Conservation (phyloP, 371 early-diverging fungal genomes). For the Mortierella sp. region DNA sequence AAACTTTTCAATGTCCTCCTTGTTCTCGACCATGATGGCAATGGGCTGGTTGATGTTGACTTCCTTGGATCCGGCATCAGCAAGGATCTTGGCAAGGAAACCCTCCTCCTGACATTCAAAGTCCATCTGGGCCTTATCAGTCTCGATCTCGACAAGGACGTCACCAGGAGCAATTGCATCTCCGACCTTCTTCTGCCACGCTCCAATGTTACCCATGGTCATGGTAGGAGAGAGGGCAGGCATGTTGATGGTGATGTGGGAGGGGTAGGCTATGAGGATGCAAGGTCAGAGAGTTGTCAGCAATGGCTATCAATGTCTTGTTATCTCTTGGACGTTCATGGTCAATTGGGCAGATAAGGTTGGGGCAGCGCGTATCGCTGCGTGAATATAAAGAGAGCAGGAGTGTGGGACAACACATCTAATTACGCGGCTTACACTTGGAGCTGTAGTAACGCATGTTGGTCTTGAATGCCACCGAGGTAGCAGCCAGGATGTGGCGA, state of each 20-base stretch:
- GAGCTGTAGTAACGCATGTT: slow-evolving; percentile 65
- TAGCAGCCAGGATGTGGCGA: slow-evolving; percentile 35
- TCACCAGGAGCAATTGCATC: slow-evolving; percentile 95
- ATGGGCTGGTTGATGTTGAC: slow-evolving; percentile 78
- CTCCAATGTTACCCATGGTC: slow-evolving; percentile 96
- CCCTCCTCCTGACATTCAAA: slow-evolving; percentile 99
- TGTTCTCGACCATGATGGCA: slow-evolving; percentile 91
- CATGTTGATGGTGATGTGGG: slow-evolving; percentile 93
- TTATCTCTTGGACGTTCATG: too few relatives aligned
- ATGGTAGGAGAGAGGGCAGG: slow-evolving; percentile 99
- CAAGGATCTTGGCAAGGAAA: slow-evolving; percentile 92
- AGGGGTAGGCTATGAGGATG: slow-evolving; percentile 76
- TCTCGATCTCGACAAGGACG: slow-evolving; percentile 97
- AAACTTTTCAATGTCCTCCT: slow-evolving; percentile 88
- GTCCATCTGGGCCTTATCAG: slow-evolving; percentile 99
- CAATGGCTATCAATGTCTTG: too few relatives aligned
- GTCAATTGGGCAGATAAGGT: slow-evolving; percentile 26
- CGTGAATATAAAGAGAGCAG: slow-evolving; percentile 4
- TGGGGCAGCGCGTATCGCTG: slow-evolving; percentile 19
- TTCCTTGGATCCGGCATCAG: slow-evolving; percentile 89
- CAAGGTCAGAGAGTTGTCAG: neutral
- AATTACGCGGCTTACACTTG: slow-evolving; percentile 66
- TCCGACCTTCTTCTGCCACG: slow-evolving; percentile 96
- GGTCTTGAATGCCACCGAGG: slow-evolving; percentile 38
- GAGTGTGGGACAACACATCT: slow-evolving; percentile 2